Base-by-base conservation (phyloP, 257 asterid genomes). In the Penstemon barbatus region DNA sequence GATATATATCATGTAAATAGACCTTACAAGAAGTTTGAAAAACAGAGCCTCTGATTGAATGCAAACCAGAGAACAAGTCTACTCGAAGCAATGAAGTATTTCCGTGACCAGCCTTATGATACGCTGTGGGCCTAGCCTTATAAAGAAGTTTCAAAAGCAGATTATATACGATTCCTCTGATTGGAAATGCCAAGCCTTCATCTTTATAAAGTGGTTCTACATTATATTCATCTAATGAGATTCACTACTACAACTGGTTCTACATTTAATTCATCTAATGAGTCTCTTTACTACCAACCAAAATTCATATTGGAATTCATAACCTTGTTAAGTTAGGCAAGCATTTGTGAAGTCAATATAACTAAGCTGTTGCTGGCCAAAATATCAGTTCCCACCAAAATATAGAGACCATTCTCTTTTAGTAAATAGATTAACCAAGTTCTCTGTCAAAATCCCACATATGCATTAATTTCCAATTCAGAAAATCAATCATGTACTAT, bases 141-240 rank as follows among this genome's bases (percentile, higher is more conserved):
- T 2, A 25, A 25, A 57, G 5, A 38, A 41, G 63, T 8, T 37
- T 8, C n/a, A 15, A 39, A 51, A 62, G 13, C 66, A 52, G 4
- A 50, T 19, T 8, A 60, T 10, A 60, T 53, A 38, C 37, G 7
- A 44, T 18, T 12, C 45, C 66, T 49, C 25, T 25, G 5, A 46
- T 38, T 71, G 44, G 46, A 48, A 5, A 53, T 13, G 60, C 48
- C 19, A 38, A 67, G 61, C 53, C 61, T 65, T 53, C 8, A 58
- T 49, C 61, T 25, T 51, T 45, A 51, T 25, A 63, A 8, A 63
- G 33, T 19, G 11, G 53, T 39, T 59, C 48, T 19, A 50, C 51
- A 41, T 60, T 70, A 4, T 25, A 19, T n/a, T 57, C 60, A 69
- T 45, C 50, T 57, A 37, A 38, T 11, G 52, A 48, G 60, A 50